Conservation (phyloP, 106 monocot species). For the Dendrobium huoshanense region DNA sequence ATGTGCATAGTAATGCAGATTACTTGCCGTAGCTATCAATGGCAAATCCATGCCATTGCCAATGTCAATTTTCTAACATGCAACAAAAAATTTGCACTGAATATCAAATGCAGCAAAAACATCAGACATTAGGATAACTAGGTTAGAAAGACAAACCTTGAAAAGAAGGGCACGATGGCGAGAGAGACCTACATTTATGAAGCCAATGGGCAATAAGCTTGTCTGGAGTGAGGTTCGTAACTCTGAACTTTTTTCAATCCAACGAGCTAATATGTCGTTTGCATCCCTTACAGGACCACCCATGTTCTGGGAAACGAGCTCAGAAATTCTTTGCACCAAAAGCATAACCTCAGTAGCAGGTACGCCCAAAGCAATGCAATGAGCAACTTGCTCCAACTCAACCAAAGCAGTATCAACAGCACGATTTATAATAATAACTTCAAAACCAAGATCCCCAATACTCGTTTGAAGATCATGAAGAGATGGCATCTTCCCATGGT, state of each 20-base stretch:
- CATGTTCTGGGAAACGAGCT: constrained; percentile 84
- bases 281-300: constrained; percentile 92
- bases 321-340: constrained; percentile 85
- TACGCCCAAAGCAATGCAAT: constrained; percentile 66
- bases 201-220: constrained; percentile 82
- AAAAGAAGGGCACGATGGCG: constrained; percentile 95
- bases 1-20: background rate
- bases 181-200: constrained; percentile 69
- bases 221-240: constrained; percentile 72
- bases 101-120: background rate
- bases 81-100: background rate
- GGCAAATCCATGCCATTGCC: background rate
- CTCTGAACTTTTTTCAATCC: constrained; percentile 77
- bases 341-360: constrained; percentile 35
- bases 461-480: constrained; percentile 74
- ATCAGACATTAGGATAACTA: background rate
- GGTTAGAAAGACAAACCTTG: constrained; percentile 44
- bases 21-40: background rate
- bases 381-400: constrained; percentile 88
- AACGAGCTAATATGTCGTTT: constrained; percentile 66
- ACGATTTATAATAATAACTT: constrained; percentile 85
- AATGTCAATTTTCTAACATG: too few species aligned
- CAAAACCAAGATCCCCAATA: constrained; percentile 93
- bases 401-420: constrained; percentile 54
- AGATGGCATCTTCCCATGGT: constrained; percentile 62